These are phyloP conservation scores for Trichoderma polysporum DNA, from an alignment of 2,329 filamentous ascomycete species.

Conservation along the genomic window DNA sequence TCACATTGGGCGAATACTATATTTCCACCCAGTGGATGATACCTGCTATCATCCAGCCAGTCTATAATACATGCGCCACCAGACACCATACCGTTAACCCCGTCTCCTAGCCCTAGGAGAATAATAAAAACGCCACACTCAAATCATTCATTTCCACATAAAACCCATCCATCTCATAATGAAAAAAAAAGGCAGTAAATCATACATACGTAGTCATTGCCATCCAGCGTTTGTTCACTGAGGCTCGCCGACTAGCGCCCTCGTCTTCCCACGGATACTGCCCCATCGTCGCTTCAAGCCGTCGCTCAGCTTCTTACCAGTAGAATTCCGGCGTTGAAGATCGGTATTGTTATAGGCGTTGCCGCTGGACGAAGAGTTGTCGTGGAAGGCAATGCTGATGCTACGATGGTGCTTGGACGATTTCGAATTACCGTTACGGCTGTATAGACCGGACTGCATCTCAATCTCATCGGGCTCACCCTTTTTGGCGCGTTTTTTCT, in stretches of 20 bases:
- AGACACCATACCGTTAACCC: not conserved
- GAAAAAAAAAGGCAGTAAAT: not conserved
- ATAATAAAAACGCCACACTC: not conserved
- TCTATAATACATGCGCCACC: not conserved
- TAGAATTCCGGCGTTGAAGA: slow-evolving; percentile 41
- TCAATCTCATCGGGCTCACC: slow-evolving; percentile 8
- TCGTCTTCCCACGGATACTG: slow-evolving; percentile 46
- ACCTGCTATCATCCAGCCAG: not conserved
- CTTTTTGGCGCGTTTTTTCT: slow-evolving; percentile 45
- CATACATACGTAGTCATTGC: not conserved
- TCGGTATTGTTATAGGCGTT: slow-evolving; percentile 17
- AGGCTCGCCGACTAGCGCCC: not conserved
- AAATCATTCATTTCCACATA: not conserved
- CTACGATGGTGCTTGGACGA: slow-evolving; percentile 43
- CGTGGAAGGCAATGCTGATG: slow-evolving; percentile 38
- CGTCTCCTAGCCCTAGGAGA: not conserved
- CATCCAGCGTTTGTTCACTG: not conserved
- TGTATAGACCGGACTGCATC: slow-evolving; percentile 15
- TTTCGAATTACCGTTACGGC: not conserved
- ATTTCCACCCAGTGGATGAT: not conserved
- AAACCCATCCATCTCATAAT: not conserved
- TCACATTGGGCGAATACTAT: not conserved
- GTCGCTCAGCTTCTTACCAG: slow-evolving; percentile 47
- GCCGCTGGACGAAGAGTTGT: not conserved
- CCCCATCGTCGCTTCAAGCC: slow-evolving; percentile 56